These are phyloP conservation scores for Leishmania lainsoni DNA, from an alignment of 208 protist species.

Conservation along the genomic window DNA sequence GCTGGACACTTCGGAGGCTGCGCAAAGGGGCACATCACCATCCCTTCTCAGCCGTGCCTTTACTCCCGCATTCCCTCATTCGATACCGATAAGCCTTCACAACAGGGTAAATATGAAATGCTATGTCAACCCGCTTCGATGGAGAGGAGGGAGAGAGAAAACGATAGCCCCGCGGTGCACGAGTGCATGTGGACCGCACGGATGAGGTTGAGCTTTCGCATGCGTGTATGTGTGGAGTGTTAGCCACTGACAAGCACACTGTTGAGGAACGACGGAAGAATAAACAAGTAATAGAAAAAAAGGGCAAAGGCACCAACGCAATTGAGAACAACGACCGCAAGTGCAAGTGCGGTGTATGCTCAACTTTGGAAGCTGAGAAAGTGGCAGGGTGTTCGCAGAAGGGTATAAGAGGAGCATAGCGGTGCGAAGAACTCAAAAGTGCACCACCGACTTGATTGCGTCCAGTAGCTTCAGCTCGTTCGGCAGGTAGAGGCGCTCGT, in stretches of 20 bases:
- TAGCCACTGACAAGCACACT: background rate
- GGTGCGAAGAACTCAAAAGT: constrained; percentile 31
- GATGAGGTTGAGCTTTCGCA: background rate
- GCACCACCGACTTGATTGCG: constrained; percentile 55
- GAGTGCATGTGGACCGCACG: background rate
- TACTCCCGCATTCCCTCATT: background rate
- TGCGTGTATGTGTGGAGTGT: background rate
- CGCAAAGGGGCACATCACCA: background rate
- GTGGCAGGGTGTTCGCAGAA: background rate
- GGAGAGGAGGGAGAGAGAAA: background rate
- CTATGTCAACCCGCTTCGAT: background rate
- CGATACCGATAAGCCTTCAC: background rate
- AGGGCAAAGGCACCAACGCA: background rate
- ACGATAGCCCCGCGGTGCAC: background rate
- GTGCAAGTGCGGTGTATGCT: background rate
- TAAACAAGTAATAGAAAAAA: background rate
- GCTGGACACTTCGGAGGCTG: background rate
- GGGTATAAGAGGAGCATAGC: background rate
- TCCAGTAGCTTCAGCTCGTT: constrained; percentile 92
- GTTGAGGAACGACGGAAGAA: background rate
- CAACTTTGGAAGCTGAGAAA: background rate
- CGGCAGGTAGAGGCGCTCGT: constrained; percentile 96
- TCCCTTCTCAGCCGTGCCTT: background rate
- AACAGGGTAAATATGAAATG: background rate
- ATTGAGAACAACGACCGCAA: background rate